Base-by-base conservation (phyloP, 208 protist genomes). In the Entamoeba dispar region DNA sequence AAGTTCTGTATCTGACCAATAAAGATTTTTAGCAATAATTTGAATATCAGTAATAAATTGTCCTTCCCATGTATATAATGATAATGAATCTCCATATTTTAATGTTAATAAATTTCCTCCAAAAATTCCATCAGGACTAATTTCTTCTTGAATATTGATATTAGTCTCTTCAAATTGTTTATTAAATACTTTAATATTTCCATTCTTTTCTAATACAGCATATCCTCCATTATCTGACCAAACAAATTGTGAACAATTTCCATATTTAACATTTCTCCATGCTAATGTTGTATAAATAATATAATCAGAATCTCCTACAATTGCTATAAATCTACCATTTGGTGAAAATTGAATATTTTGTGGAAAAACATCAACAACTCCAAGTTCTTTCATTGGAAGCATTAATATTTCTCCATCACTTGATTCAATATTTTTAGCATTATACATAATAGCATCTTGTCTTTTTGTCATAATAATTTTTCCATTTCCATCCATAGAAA, bases 301-400 rank as follows among this genome's bases (percentile, higher is more conserved):
- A 57, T 93, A 93, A 92, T 92, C 90, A 51, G 91, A 27, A 93
- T 93, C 92, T 38, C 93, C 93, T 27, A 50, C 77, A 31, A 93
- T 92, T 31, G 91, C 92, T 31, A 93, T 47, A 57, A 93, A 93
- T 27, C 91, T 22, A 12, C 92, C 93, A 86, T 93, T 93, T 31
- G 93, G 93, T 27, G 50, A 91, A 22, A 93, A 92, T 12, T 93
- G 73, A 50, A 93, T 93, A 12, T 12, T 86, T 50, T 55, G 49
- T 10, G 93, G 93, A 22, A 91, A 93, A 10, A 93, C 47, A 90
- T 93, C 93, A 38, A 51, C 52, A 91, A 50, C 93, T 2, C 51
- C 90, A 90, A 93, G 52, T 55, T 92, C 92, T 50, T 57, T 50
- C 77, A 92, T 38, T 43, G 91, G 52, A 27, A 69, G 91, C 8